Evolutionary conservation across 2,329 filamentous ascomycete genomes (phyloP).

Genomic region (Neospermospora avenae): DNA sequence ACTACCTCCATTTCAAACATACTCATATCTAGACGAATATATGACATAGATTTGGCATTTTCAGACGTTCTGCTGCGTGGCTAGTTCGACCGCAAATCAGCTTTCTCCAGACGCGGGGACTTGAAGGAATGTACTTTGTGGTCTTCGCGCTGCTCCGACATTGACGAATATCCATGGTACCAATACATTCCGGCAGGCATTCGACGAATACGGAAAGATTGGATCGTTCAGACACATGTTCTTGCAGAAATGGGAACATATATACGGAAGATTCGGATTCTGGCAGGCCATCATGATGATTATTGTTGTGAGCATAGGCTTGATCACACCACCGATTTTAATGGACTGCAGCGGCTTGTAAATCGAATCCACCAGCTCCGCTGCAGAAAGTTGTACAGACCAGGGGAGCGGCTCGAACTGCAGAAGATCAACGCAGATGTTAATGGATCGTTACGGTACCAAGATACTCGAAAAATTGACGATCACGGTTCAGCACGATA

Average conservation of each 20-base stretch:
- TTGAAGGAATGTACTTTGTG: slow-evolving; percentile 16
- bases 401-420: background rate
- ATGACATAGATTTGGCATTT: background rate
- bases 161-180: slow-evolving; percentile 20
- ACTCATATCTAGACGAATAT: background rate
- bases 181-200: slow-evolving; percentile 19
- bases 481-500: background rate
- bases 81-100: background rate
- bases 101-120: background rate
- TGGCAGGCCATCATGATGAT: background rate
- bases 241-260: background rate
- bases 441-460: background rate
- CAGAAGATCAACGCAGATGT: background rate
- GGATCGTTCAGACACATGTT: slow-evolving; percentile 11
- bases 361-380: background rate
- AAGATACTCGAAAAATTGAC: background rate
- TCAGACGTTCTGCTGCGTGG: background rate
- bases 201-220: slow-evolving; percentile 22
- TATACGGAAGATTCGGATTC: background rate
- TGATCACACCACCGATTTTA: background rate
- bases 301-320: background rate
- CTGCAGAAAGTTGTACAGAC: background rate
- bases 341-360: background rate
- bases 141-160: slow-evolving; percentile 22
- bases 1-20: background rate